These are phyloP conservation scores for Stenocarpella maydis DNA, from an alignment of 2,329 filamentous ascomycete genomes.

Conservation along the genomic window DNA sequence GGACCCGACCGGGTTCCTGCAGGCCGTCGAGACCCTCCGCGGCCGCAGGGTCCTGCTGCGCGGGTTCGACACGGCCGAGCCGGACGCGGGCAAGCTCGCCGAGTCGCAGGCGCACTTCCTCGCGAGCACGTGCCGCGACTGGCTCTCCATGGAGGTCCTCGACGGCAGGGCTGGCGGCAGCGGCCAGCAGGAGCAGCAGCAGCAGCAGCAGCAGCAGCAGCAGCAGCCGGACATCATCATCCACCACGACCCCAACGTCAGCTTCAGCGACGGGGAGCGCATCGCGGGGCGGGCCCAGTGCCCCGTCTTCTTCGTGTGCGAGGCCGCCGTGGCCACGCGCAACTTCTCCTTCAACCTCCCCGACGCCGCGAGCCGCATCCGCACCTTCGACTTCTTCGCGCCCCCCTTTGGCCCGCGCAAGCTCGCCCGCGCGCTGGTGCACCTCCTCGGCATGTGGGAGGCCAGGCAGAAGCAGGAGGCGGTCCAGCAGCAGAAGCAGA, in stretches of 20 bases:
- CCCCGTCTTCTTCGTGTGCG: conserved; percentile 45
- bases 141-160: conserved; percentile 45
- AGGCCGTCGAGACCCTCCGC: conserved; percentile 41
- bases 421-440: conserved; percentile 45
- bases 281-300: conserved; percentile 20
- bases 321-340: conserved; percentile 44
- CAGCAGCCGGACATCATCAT: conserved; percentile 39
- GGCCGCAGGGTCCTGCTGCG: conserved; percentile 44
- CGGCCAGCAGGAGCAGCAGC: too few species aligned
- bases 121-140: conserved; percentile 44
- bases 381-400: conserved; percentile 48
- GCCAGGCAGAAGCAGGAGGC: conserved; percentile 29
- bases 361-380: conserved; percentile 37
- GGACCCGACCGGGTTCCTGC: conserved; percentile 42
- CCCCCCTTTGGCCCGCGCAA: conserved; percentile 51
- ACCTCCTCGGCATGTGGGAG: conserved; percentile 33
- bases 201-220: too few species aligned
- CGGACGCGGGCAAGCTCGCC: conserved; percentile 17
- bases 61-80: conserved; percentile 35
- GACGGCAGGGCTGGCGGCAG: conserved; percentile 3
- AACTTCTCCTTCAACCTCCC: conserved; percentile 34
- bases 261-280: conserved; percentile 27
- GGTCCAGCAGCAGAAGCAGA: neutral
- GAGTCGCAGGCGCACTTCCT: conserved; percentile 37
- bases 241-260: conserved; percentile 36